Conservation (phyloP, 805 yeast species). For the Schwanniomyces yamadae region DNA sequence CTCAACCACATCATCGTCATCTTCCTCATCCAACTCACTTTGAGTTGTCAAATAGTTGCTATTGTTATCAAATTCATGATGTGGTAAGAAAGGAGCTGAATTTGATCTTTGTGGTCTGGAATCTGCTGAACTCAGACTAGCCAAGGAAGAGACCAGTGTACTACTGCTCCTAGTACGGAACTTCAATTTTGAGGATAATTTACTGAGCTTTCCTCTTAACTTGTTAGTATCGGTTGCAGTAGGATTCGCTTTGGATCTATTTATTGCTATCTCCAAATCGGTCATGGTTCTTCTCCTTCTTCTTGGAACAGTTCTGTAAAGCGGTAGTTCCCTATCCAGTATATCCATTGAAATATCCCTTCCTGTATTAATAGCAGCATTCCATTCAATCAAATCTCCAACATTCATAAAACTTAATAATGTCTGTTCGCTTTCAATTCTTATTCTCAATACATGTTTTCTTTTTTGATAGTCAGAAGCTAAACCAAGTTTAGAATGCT, state of each 20-base stretch:
- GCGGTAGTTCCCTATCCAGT: conserved; percentile 67
- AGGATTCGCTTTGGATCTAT: background rate
- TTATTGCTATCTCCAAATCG: conserved; percentile 1
- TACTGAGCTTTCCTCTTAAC: conserved; percentile 20
- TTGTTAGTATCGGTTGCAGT: conserved; percentile 7
- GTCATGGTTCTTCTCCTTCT: conserved; percentile 50
- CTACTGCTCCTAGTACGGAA: background rate
- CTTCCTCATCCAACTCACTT: conserved; percentile 13
- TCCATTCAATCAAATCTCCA: conserved; percentile 76
- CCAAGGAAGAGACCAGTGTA: background rate
- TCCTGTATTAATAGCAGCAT: conserved; percentile 67
- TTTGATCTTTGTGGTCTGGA: conserved; percentile 2
- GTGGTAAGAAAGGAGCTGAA: conserved; percentile 7
- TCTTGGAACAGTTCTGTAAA: conserved; percentile 77
- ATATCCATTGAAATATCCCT: conserved; percentile 79
- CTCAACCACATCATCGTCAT: conserved; percentile 22
- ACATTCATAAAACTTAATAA: conserved; percentile 61
- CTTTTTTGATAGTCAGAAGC: conserved; percentile 82
- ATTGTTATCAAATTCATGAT: background rate
- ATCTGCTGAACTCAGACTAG: background rate
- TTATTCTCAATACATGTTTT: conserved; percentile 64
- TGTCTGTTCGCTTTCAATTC: conserved; percentile 84
- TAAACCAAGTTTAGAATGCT: conserved; percentile 78
- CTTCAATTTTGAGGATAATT: conserved; percentile 20
- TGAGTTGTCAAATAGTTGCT: too few relatives aligned